Evolutionary conservation across 176 grass and related monocot genomes (phyloP), one percentile per base, ranked within the genome.

Genomic region (Musa acuminata): DNA sequence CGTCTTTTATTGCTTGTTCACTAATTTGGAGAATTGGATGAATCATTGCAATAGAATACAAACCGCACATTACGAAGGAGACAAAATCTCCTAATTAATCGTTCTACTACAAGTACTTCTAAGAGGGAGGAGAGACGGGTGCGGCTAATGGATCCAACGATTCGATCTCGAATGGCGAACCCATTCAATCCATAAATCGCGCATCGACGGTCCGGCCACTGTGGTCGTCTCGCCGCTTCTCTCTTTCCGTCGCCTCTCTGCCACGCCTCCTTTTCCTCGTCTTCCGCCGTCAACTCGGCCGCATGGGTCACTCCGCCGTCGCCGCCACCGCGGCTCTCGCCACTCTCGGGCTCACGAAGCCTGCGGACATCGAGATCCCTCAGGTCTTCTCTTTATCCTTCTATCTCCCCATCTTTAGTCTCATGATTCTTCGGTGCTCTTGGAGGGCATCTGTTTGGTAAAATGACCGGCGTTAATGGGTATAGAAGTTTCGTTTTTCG

Each of bases 311-410:
- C 85, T 76, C 88, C 48, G 26, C 87, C 22, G 88, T 84, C 24
- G 58, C 49, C 58, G 52, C 80, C 10, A 29, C 75, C n/a, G 49
- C 64, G 1, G 14, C 59, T 11, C 72, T 13, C 9, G 79, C 84
- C 60, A 91, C 84, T 70, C 90, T 99, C 59, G 95, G 95, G 0
- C 84, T 99, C 27, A 99, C 95, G 35, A 91, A 91, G 72, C 64
- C 95, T 49, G 86, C 90, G 72, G 63, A 63, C 77, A 64, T 99
- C 16, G 95, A 91, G 80, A 78, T 74, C 54, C 95, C 86, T 27
- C 86, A 99, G 90, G 95, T 98, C 20, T 50, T 62, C 20, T 9
- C 0, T 0, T 77, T 85, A 16, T 52, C 20, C 29, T 4, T 14
- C 13, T 78, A 4, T 9, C 70, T 49, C 25, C 59, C 12, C n/a